phyloP scores from a whole-genome alignment of 441 rosid species.

The Croton laevigatus region DNA sequence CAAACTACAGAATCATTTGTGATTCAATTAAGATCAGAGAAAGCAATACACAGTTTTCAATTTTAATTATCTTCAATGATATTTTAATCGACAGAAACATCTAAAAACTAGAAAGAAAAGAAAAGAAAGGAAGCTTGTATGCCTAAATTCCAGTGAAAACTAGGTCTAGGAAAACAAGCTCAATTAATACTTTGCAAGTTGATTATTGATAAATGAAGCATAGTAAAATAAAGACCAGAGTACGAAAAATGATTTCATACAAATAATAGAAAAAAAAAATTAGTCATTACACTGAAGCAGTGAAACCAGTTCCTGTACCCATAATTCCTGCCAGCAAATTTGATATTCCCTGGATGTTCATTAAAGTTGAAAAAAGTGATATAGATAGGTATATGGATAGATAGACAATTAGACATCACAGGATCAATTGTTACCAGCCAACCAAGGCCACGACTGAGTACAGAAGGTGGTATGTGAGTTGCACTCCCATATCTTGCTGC shows the following conservation, averaged over 20 bases:
- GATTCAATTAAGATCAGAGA: neutral
- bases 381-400: neutral
- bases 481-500: conserved; percentile 82
- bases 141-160: too few species aligned
- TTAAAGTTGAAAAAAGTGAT: conserved; percentile 8
- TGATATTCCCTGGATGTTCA: conserved; percentile 52
- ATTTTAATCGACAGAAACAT: neutral
- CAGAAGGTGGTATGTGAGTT: conserved; percentile 78
- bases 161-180: too few species aligned
- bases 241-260: neutral
- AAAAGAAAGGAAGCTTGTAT: neutral
- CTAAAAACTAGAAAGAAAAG: neutral
- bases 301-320: conserved; percentile 65
- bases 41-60: neutral
- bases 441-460: conserved; percentile 80
- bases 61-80: neutral
- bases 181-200: neutral
- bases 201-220: neutral
- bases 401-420: neutral
- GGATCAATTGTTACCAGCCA: conserved; percentile 59
- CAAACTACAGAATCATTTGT: neutral
- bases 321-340: conserved; percentile 55
- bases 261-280: conserved; percentile 18
- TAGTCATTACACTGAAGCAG: conserved; percentile 70
- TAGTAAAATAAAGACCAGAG: neutral